A percentile compares a stretch with the other conserved stretches of the same genome.
Evolutionary conservation across 192 early-diverging fungal genomes (phyloP).

Genomic region (Allomyces arbusculus): DNA sequence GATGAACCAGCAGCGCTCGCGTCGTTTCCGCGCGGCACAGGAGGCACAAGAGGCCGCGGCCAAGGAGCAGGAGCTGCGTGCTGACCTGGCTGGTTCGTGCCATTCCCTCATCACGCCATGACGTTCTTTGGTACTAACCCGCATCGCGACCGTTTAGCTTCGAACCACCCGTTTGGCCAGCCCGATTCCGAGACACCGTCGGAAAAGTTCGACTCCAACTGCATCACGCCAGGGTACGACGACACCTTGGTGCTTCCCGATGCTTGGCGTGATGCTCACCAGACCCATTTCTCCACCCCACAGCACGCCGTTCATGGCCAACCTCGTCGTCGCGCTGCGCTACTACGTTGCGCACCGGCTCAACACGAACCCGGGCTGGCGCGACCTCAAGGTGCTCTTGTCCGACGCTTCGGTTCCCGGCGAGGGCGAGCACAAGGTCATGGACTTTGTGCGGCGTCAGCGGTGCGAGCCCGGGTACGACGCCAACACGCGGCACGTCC

Average conservation of each 20-base stretch:
- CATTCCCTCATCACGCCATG: no score
- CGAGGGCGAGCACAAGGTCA: conserved; percentile 99
- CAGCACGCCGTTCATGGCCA: conserved; percentile 90
- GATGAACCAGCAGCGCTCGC: conserved; percentile 97
- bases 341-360: conserved; percentile 84
- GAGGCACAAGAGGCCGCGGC: conserved; percentile 26
- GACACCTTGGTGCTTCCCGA: no score
- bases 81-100: no score
- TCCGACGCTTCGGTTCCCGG: conserved; percentile 89
- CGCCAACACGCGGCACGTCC: conserved; percentile 76
- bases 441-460: conserved; percentile 88
- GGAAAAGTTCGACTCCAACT: conserved; percentile 82
- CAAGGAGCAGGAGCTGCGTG: no score
- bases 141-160: no score
- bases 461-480: conserved; percentile 63
- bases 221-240: conserved; percentile 66
- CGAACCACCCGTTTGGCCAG: neutral
- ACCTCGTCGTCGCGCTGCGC: conserved; percentile 59
- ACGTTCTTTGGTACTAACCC: no score
- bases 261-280: no score
- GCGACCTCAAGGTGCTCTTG: conserved; percentile 70
- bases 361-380: conserved; percentile 76
- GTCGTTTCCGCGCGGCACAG: conserved; percentile 85
- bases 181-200: conserved; percentile 51
- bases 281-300: neutral